Evolutionary conservation across 768 basidiomycete species (phyloP), one percentile per base, ranked within the genome.

Genomic region (Boletellus sp.): DNA sequence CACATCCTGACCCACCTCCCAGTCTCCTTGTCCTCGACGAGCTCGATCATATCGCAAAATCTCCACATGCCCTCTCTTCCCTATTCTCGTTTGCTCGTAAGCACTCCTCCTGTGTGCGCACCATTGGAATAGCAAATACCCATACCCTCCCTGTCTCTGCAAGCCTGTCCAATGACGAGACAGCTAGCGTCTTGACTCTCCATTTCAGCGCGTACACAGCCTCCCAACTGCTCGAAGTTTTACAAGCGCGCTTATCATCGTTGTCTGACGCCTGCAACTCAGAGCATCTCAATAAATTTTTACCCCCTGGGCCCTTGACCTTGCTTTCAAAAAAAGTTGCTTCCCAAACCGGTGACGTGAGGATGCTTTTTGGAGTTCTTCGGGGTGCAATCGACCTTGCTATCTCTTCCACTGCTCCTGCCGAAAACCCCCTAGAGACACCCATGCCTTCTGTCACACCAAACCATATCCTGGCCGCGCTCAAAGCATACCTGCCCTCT

Each of bases 71-170:
- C 9, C 72, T 92, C 40, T 64, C 77, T 2, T 69, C 81, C 11
- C 68, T 94, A 40, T 90, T 93, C 66, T 74, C 81, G 5, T 73
- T 92, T n/a, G 78, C 85, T 10, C 75, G 78, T 44, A 66, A 75
- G 4, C 70, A 80, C 44, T 64, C 78, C 1, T 66, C 77, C 10
- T 70, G 69, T 33, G 65, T 93, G 49, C 81, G 89, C 42, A 57
- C 92, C 35, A 83, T 94, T 57, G 90, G 87, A 33, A 92, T 94
- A 62, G 90, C 91, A 35, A 94, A 94, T 60, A 90, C 87, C 2
- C 91, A 93, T 59, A 91, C 90, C 6, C 79, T 94, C 22, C 84
- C 86, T 2, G 77, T 83, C 3, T 74, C 82, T 0, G 61, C 70
- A 9, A 72, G 72, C 12, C 52, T 74, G 60, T 51, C 74, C 11